Evolutionary conservation across 257 asterid genomes (phyloP).

Genomic region (Primulina eburnea): DNA sequence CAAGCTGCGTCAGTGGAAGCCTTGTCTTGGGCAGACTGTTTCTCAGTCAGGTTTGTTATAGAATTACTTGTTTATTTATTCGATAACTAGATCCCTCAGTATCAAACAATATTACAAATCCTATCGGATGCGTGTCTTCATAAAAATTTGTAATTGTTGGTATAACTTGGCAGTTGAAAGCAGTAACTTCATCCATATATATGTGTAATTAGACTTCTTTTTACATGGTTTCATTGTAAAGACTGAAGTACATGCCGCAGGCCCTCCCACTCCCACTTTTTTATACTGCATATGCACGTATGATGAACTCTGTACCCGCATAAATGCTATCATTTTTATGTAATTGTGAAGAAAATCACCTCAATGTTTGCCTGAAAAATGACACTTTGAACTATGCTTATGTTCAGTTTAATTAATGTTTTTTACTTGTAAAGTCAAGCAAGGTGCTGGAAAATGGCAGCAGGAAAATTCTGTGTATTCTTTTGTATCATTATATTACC

Average conservation of each 20-base stretch:
- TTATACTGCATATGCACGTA: too few species aligned
- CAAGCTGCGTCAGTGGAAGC: conserved; percentile 87
- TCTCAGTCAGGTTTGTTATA: conserved; percentile 58
- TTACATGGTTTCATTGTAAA: too few species aligned
- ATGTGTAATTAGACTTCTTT: too few species aligned
- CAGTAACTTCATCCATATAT: too few species aligned
- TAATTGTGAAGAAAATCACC: too few species aligned
- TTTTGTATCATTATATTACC: neutral
- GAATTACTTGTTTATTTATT: conserved; percentile 4
- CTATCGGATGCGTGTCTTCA: neutral
- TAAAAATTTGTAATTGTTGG: neutral
- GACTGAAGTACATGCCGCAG: too few species aligned
- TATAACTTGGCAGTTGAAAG: neutral
- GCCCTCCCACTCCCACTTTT: too few species aligned
- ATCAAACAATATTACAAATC: neutral
- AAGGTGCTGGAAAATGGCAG: neutral
- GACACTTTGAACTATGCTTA: too few species aligned
- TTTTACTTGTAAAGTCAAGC: neutral
- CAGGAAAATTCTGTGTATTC: neutral
- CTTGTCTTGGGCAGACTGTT: conserved; percentile 64
- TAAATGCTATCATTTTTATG: too few species aligned
- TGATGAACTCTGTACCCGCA: too few species aligned
- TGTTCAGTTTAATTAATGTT: neutral
- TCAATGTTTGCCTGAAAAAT: too few species aligned
- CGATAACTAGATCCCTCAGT: neutral